Base-by-base conservation (phyloP, 108 stramenopile genomes). In the Hondaea fermentalgiana region DNA sequence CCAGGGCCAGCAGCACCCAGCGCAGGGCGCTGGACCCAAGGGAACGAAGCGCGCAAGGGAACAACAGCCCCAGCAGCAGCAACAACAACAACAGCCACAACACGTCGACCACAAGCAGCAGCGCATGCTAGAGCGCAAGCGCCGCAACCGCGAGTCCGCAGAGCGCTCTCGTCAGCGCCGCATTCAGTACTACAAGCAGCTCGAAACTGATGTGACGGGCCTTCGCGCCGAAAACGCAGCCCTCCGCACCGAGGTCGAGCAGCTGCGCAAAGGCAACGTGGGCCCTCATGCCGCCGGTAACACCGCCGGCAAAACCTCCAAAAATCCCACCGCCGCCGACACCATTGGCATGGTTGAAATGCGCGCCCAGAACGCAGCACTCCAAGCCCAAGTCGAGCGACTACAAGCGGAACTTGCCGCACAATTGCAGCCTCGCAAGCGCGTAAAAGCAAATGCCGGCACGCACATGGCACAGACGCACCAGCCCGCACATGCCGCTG, bases 131-230 rank as follows among this genome's bases (percentile, higher is more conserved):
- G 76, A 83, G 76, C 76, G 76, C 12, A 83, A 83, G 76, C 76
- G 76, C 19, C 45, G 76, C n/a, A 83, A 83, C 28, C 76, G 76
- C 76, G 76, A 83, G 76, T 53, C 49, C 76, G 76, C 76, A 83
- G 76, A 83, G 4, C 76, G 76, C 76, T 53, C 49, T 12, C 76
- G 76, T 23, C 76, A 83, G 51, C 76, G 76, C 1, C 45, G 51
- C 49, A 47, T 83, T 3, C 76, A 83, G 51, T 83, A 83, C 76
- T 83, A 83, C 76, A 83, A 83, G 51, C 49, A 83, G 76, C 76
- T 83, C 76, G 76, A 83, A 23, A 47, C 45, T 3, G 76, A 83
- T 3, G 51, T 53, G 45, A 53, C 76, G 16, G 51, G 49, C 76
- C 76, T 83, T 23, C 45, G 51, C n/a, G 76, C 76, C 6, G 76